Percentiles rank a stretch among this genome's conserved stretches.
These are phyloP conservation scores for Neckera pumila DNA, from an alignment of 225 moss, liverwort and hornwort species.

Conservation along the genomic window DNA sequence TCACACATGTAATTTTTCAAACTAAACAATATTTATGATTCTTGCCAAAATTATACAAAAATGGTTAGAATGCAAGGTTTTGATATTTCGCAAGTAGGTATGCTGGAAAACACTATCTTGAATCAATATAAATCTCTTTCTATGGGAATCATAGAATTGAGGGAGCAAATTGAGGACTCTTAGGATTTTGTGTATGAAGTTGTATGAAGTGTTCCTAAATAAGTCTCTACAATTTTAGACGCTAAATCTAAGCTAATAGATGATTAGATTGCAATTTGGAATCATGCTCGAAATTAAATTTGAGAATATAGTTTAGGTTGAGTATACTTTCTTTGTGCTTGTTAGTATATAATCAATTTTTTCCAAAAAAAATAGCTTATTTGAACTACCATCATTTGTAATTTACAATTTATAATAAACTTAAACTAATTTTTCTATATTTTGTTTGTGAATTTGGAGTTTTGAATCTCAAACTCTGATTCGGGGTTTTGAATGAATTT, in stretches of 20 bases:
- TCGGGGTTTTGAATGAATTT: too few species aligned
- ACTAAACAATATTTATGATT: fast-evolving
- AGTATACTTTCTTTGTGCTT: not conserved
- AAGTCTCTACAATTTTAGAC: fast-evolving
- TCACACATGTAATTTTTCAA: not conserved
- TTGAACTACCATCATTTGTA: not conserved
- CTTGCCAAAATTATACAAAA: not conserved
- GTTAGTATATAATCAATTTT: not conserved
- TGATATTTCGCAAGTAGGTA: fast-evolving
- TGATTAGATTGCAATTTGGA: not conserved
- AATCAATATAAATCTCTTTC: not conserved
- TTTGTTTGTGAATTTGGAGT: not conserved
- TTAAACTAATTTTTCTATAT: not conserved
- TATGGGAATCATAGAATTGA: not conserved
- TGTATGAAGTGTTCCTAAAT: fast-evolving
- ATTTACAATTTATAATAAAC: fast-evolving
- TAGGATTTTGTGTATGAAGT: fast-evolving
- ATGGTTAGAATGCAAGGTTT: not conserved
- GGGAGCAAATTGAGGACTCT: fast-evolving
- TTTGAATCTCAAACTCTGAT: not conserved
- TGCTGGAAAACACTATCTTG: fast-evolving
- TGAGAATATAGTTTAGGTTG: not conserved
- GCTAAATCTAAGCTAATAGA: fast-evolving
- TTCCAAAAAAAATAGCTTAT: not conserved
- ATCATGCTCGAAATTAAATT: not conserved